These are phyloP conservation scores for Monilinia fructigena DNA, from an alignment of 2,329 filamentous ascomycete species.

Conservation along the genomic window DNA sequence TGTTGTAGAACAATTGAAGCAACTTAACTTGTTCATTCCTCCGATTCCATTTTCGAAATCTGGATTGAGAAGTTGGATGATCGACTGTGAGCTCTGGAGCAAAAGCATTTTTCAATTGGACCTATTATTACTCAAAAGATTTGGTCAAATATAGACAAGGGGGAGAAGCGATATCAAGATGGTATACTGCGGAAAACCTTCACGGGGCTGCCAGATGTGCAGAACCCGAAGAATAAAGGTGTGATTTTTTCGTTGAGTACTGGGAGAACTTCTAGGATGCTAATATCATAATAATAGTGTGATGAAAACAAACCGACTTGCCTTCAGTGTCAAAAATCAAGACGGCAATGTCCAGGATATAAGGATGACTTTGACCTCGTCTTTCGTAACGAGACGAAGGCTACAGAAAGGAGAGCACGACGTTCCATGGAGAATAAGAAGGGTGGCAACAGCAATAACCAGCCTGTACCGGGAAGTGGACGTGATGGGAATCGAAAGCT, in stretches of 20 bases:
- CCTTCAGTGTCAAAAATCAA: conserved; percentile 62
- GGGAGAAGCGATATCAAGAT: conserved; percentile 43
- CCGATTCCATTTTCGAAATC: background rate
- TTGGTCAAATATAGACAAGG: background rate
- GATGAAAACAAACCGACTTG: conserved; percentile 67
- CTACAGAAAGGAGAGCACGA: conserved; percentile 61
- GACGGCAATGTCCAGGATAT: conserved; percentile 64
- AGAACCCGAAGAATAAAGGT: conserved; percentile 72
- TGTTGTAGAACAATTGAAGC: background rate
- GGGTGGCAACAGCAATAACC: conserved; percentile 7
- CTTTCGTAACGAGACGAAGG: conserved; percentile 70
- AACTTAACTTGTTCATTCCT: conserved; percentile 1
- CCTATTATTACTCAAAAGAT: background rate
- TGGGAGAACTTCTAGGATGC: conserved; percentile 29
- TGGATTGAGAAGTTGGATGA: background rate
- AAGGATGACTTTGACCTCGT: conserved; percentile 71
- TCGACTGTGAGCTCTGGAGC: conserved; percentile 4
- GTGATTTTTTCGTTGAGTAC: conserved; percentile 33
- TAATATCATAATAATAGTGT: conserved; percentile 48
- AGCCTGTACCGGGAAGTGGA: background rate
- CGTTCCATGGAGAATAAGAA: conserved; percentile 53
- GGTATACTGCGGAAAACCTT: conserved; percentile 67
- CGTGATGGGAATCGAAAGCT: conserved; percentile 21
- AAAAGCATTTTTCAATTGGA: background rate
- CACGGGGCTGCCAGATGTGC: conserved; percentile 71